phyloP scores from a whole-genome alignment of 2,329 filamentous ascomycete genomes.

The Fusarium anguioides region DNA sequence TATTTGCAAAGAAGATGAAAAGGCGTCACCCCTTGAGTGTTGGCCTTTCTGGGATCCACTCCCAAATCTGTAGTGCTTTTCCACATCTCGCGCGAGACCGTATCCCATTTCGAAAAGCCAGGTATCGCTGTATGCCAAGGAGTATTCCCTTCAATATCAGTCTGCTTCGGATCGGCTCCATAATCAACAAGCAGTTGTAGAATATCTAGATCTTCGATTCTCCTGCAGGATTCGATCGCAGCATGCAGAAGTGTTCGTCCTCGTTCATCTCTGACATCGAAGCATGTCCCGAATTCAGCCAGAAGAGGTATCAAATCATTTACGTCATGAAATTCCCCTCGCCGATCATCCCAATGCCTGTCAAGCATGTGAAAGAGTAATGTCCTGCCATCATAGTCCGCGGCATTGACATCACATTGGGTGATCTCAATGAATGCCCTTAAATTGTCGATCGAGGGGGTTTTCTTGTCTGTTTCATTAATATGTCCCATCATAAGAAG shows the following conservation, averaged over 20 bases:
- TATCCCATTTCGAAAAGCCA: neutral
- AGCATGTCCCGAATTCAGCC: neutral
- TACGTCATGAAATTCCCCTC: too few relatives aligned
- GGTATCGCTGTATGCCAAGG: neutral
- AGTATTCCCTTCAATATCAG: neutral
- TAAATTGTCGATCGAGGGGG: neutral
- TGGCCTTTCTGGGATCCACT: neutral
- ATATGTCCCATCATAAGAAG: neutral
- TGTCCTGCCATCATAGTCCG: neutral
- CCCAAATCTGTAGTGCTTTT: neutral
- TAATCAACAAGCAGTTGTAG: neutral
- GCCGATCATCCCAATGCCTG: too few relatives aligned
- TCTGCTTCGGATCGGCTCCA: neutral
- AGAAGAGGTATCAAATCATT: neutral
- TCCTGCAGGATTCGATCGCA: rapidly evolving
- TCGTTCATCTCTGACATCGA: neutral
- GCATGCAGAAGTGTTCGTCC: neutral
- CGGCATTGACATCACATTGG: neutral
- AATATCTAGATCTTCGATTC: neutral
- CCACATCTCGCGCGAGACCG: too few relatives aligned
- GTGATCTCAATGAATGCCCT: neutral
- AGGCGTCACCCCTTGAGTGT: neutral
- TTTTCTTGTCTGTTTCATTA: neutral
- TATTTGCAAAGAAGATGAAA: neutral
- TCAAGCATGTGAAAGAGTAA: neutral